These are phyloP conservation scores for Galeopsis tetrahit DNA, from an alignment of 257 asterid species.

Conservation along the genomic window DNA sequence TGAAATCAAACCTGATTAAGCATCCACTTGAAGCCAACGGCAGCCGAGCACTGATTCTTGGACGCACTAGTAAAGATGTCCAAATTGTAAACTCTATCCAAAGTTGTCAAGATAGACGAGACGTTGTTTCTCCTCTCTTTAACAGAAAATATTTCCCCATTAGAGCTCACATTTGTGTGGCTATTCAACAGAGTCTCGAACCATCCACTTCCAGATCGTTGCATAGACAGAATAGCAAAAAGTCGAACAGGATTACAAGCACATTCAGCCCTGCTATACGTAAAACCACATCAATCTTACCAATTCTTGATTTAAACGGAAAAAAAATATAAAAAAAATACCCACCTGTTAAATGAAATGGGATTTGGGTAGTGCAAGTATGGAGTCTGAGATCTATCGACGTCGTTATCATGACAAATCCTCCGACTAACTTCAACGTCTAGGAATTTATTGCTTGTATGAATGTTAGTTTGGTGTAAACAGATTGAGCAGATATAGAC, in stretches of 20 bases:
- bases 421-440: constrained; percentile 42
- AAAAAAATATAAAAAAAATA: not conserved
- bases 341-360: constrained; percentile 68
- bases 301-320: not conserved
- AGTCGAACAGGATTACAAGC: constrained; percentile 78
- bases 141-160: constrained; percentile 85
- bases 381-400: constrained; percentile 63
- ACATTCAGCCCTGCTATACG: constrained; percentile 68
- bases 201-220: constrained; percentile 99
- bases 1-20: constrained; percentile 74
- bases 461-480: constrained; percentile 59
- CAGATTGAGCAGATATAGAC: constrained; percentile 76
- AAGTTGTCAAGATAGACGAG: constrained; percentile 63
- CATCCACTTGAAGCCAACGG: constrained; percentile 99
- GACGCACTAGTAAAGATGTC: constrained; percentile 87
- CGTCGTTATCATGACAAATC: constrained; percentile 40
- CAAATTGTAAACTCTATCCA: constrained; percentile 82
- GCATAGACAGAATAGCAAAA: constrained; percentile 86
- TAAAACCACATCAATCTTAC: not conserved
- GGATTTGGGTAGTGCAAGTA: constrained; percentile 83
- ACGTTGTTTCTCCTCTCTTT: constrained; percentile 67
- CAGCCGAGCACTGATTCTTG: constrained; percentile 88
- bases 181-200: constrained; percentile 89
- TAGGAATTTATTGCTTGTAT: constrained; percentile 38
- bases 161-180: constrained; percentile 85